Base-by-base conservation (phyloP, 1,139 yeast species). In the Suhomyces maxii region DNA sequence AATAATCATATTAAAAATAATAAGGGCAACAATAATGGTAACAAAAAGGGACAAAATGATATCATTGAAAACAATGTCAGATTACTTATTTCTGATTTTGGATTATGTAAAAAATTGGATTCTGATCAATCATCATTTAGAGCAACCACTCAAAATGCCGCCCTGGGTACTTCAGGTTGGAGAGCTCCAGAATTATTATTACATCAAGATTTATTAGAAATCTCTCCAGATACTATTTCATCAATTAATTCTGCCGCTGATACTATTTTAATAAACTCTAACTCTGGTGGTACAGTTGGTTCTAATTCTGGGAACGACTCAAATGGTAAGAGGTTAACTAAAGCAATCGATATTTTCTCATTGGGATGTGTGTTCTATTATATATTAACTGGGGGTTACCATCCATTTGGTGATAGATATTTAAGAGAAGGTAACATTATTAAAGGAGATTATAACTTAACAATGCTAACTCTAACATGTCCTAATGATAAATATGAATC, bases 151-250 rank as follows among this genome's bases (percentile, higher is more conserved):
- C 90, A 90, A 30, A 86, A 89, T 59, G 95, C 96, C 9, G 96
- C 97, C 0, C 73, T 72, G 56, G 99, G 99, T 2, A 93, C 99
- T 0, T 82, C 93, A 7, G 99, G 99, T 1, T 93, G 99, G 99
- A 79, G 98, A 56, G 98, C 99, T 0, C 99, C 99, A 0, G 99
- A 93, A 61, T 71, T 93, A 34, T 68, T 89, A 37, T 70, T 81
- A 40, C 69, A 71, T 48, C 73, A 72, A 37, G 77, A 73, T 44
- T 62, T 69, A 41, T 55, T 63, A 13, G 79, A 71, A 42, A 69
- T 71, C 9, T 68, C 78, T 1, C 75, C 76, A 0, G 75, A 69
- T 35, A 65, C 76, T 1, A 60, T 72, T n/a, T 67, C 71, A 8
- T 67, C 76, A 0, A 50, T 65, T n/a, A 62, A 64, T 7, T 65